Conservation (phyloP, 169 alveolate genomes). For the Plasmodium vivax region DNA sequence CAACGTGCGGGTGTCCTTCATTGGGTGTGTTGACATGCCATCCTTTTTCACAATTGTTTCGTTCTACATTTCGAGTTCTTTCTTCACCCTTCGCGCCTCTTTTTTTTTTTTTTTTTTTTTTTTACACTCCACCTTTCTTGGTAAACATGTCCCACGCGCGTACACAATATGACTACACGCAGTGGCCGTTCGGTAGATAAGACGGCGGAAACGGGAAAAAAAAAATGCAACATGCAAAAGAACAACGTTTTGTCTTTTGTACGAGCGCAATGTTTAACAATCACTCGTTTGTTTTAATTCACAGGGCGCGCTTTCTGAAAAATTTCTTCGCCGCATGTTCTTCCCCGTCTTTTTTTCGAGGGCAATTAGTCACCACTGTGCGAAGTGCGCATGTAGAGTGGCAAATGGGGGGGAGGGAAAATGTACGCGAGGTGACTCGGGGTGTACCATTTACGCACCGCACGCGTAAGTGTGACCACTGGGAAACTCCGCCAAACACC, state of each 20-base stretch:
- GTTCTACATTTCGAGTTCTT: background rate
- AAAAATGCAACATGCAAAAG: background rate
- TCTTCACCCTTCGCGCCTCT: background rate
- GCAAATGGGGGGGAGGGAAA: background rate
- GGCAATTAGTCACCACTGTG: background rate
- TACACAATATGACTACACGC: background rate
- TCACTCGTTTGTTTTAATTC: background rate
- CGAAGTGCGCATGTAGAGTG: background rate
- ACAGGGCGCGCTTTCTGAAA: background rate
- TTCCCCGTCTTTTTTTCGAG: background rate
- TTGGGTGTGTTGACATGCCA: background rate
- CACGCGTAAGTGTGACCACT: background rate
- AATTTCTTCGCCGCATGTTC: background rate
- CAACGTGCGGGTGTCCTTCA: background rate
- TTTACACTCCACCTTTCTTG: background rate
- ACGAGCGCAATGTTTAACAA: constrained; percentile 11
- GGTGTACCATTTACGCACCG: background rate
- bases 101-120: background rate
- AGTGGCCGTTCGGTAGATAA: background rate
- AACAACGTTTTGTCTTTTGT: background rate
- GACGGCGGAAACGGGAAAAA: background rate
- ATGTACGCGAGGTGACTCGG: background rate
- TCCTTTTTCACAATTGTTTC: background rate
- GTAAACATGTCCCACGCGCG: background rate
- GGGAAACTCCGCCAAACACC: background rate